Evolutionary conservation across 2,329 filamentous ascomycete genomes (phyloP).

Genomic region (Nothophoma quercina): DNA sequence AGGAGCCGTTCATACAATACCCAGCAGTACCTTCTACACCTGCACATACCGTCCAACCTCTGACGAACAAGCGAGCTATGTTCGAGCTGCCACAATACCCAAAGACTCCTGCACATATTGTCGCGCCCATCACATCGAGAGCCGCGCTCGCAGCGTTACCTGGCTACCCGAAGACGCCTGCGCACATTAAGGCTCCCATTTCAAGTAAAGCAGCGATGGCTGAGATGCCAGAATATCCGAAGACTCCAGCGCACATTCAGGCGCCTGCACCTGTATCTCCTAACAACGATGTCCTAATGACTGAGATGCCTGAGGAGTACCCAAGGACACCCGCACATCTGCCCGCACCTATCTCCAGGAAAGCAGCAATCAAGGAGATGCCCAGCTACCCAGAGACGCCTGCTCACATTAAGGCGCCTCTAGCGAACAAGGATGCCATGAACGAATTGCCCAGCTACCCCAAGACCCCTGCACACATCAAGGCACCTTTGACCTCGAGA

Average conservation of each 20-base stretch:
- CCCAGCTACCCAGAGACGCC: conserved; percentile 29
- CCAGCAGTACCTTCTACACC: conserved; percentile 30
- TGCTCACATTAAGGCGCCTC: conserved; percentile 25
- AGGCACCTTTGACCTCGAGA: conserved; percentile 26
- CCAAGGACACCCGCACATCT: conserved; percentile 20
- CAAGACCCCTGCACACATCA: conserved; percentile 33
- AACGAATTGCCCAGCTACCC: conserved; percentile 35
- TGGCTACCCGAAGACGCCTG: conserved; percentile 35
- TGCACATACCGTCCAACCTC: conserved; percentile 22
- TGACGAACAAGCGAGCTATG: conserved; percentile 22
- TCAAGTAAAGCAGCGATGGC: conserved; percentile 24
- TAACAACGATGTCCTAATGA: conserved; percentile 14
- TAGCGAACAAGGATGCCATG: conserved; percentile 26
- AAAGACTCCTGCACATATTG: conserved; percentile 33
- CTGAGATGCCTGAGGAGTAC: conserved; percentile 21
- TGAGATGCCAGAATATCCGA: conserved; percentile 32
- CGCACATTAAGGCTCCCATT: conserved; percentile 31
- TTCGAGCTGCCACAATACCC: conserved; percentile 30
- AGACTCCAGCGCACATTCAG: conserved; percentile 29
- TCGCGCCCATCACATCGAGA: conserved; percentile 25
- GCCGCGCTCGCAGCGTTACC: conserved; percentile 29
- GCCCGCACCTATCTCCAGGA: conserved; percentile 11
- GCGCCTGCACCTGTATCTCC: conserved; percentile 11
- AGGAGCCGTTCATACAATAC: conserved; percentile 34
- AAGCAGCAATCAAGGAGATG: conserved; percentile 19